Base-by-base conservation (phyloP, 192 early-diverging fungal species). In the Thoreauomyces humboldtii region DNA sequence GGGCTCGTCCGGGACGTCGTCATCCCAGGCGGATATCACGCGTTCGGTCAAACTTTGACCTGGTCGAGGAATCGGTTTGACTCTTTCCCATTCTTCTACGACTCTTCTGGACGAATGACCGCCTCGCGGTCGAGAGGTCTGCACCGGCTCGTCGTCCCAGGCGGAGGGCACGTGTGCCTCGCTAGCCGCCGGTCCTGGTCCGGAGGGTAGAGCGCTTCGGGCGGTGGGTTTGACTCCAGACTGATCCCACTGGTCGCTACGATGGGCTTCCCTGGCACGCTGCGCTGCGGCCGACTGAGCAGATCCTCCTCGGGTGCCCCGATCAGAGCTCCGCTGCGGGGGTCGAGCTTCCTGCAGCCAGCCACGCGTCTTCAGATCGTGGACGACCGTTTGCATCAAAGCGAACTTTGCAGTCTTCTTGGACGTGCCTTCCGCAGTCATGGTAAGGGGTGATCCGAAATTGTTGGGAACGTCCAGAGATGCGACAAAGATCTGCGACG, bases 1-100 rank as follows among this genome's bases (percentile, higher is more conserved):
- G 22, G 15, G 11, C 22, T 22, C 41, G 2, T 4, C 12, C 14
- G 25, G 29, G 4, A 35, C 61, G 12, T 63, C 61, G 37, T 63
- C 61, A 53, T 63, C 61, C 47, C 61, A 53, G 24, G 61, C 61
- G 47, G 61, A 63, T 43, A 7, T 27, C n/a, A 15, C 38, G 25
- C n/a, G 42, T 24, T 15, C n/a, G 14, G 24, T 7, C 32, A 25
- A n/a, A 34, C 31, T 35, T 22, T 35, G 22, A 9, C 14, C 11
- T 34, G 15, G 55, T 14, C 0, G 55, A 14, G 1, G 29, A 2
- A 34, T 24, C 15, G 55, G 27, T 57, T 57, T 28, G 1, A 57
- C 14, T 15, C 55, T 28, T 17, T 57, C 55, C 55, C 55, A 57
- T 0, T 28, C 22, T 0, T 57, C 55, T n/a, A 9, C 38, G 38